Evolutionary conservation across 2,329 filamentous ascomycete species (phyloP).

Genomic region (Myriosclerotinia scirpicola): DNA sequence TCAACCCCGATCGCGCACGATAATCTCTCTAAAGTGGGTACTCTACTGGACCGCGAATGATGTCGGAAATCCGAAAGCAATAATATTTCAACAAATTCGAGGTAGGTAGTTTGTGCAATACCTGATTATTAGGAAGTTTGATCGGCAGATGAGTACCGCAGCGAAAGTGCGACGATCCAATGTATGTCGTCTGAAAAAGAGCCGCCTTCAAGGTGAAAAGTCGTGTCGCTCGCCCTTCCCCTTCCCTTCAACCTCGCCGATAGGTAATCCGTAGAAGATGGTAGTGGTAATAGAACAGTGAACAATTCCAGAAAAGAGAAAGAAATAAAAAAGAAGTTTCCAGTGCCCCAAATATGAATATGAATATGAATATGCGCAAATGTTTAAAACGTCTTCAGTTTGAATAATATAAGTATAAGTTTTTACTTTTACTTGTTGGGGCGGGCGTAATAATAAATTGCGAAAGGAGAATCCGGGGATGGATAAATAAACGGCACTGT

Average conservation of each 20-base stretch:
- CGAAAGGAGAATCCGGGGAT: conserved; percentile 24
- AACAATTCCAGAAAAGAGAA: background rate
- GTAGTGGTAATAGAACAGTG: conserved; percentile 12
- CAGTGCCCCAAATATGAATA: background rate
- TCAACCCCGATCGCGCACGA: conserved; percentile 31
- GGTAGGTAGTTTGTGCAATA: conserved; percentile 9
- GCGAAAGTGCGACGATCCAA: conserved; percentile 29
- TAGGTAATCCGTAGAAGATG: conserved; percentile 25
- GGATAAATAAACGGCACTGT: conserved; percentile 6
- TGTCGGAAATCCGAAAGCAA: conserved; percentile 24
- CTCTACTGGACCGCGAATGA: conserved; percentile 19
- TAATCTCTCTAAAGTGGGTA: conserved; percentile 24
- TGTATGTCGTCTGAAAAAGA: conserved; percentile 30
- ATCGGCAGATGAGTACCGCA: conserved; percentile 25
- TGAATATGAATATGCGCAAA: background rate
- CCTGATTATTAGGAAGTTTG: background rate
- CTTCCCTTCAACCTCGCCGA: conserved; percentile 21
- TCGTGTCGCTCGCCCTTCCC: conserved; percentile 27
- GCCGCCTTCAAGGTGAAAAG: conserved; percentile 25
- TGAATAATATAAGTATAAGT: background rate
- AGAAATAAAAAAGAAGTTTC: too few relatives aligned
- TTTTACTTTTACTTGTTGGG: background rate
- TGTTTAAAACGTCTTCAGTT: background rate
- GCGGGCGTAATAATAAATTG: background rate
- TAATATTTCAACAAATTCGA: conserved; percentile 19